Evolutionary conservation across 768 basidiomycete species (phyloP), one percentile per base, ranked within the genome.

Genomic region (Pleurotus pulmonarius): DNA sequence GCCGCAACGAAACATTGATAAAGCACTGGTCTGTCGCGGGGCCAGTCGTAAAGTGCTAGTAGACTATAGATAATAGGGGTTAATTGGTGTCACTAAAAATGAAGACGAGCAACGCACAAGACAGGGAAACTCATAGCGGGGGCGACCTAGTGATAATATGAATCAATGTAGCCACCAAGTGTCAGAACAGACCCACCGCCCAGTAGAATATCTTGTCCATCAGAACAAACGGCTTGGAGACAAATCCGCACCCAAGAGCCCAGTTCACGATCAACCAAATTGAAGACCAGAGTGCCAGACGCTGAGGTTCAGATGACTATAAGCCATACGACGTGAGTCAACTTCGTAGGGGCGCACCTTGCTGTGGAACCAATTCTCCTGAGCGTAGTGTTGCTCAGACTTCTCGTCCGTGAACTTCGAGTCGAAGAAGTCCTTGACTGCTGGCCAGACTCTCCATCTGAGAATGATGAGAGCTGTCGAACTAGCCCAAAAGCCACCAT

Each of bases 31-130:
- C 80, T 76, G 58, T 86, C 81, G 43, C 86, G 76, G 1, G 90
- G 90, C 75, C 83, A 85, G 73, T 93, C 86, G 63, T 81, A 86
- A 55, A 86, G 73, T 56, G 91, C 79, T 75, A 90, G 77, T 49
- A 82, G 66, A 25, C 47, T 22, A 39, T 24, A 53, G 39, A 41
- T 46, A 34, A 34, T 39, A 46, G 52, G 56, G 53, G 24, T 38
- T 15, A 13, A 29, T 20, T 20, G 24, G 16, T 8, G 18, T 47
- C 13, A 53, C 11, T 5, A 24, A 20, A 46, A n/a, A 43, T 22
- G 29, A 16, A 38, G 2, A 38, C 9, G 49, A 22, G 18, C 37
- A 7, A 68, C 75, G 40, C 67, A 79, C 73, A 83, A 65, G 37
- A 91, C 70, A 1, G 86, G 87, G 18, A 91, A 67, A 25, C 81